Base-by-base conservation (phyloP, 1,284 basidiomycete species). In the Peniophora sp. region DNA sequence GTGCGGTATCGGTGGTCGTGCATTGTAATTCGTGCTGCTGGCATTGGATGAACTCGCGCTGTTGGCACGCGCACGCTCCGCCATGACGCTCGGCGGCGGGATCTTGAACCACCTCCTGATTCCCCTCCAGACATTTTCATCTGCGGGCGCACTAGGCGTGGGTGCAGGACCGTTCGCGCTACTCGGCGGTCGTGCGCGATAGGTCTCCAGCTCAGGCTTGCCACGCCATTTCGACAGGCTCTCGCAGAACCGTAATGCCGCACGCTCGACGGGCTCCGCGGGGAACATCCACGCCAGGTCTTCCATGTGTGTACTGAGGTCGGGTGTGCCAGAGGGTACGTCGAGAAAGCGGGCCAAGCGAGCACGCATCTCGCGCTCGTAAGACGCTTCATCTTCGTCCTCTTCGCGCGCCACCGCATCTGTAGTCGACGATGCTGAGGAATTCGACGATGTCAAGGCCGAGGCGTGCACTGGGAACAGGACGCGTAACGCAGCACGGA, bases 181-280 rank as follows among this genome's bases (percentile, higher is more conserved):
- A 22, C 18, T 24, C 8, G 43, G 43, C 20, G 43, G 43, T 3
- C 43, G 43, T 3, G 12, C 14, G 6, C 22, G 15, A 23, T 45
- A 45, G 3, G 79, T 85, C 65, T 89, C 86, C 9, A 91, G 71
- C 57, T 90, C 87, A 22, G 88, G 88, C 58, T 84, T 86, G 3
- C 88, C 88, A 55, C 86, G 70, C 88, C 88, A 91, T 48, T 76
- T 76, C 1, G 84, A 79, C 44, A 90, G 74, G 22, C 85, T 85
- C 61, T 91, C 88, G 57, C 84, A 88, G 60, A 88, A 91, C 47
- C 86, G 70, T 3, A 89, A 71, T 0, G 84, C 79, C 20, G 85
- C 83, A 20, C 86, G 76, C 58, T 91, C 88, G 20, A 89, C 76
- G n/a, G 84, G 82, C 57, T 91, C 87, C 0, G 83, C 81, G 24